Evolutionary conservation across 495 filamentous ascomycete genomes (phyloP), one percentile per base, ranked within the genome.

Genomic region (Articulospora tetracladia): DNA sequence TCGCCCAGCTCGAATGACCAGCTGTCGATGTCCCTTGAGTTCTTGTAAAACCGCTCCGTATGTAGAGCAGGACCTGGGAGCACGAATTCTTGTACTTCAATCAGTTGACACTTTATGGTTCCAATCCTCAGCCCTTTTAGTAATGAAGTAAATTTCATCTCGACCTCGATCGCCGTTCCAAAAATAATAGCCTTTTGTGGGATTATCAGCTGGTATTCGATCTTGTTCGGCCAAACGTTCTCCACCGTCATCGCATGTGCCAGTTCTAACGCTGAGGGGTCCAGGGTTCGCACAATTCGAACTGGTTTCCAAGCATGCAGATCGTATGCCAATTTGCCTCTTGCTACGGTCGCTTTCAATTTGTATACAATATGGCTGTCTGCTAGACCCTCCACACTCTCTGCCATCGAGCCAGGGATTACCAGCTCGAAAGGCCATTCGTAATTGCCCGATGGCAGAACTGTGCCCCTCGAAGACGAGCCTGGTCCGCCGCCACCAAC

Each of bases 151-250:
- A 98, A 83, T 46, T 84, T 79, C 71, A 97, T 91, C 57, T 93
- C 85, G 26, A 96, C 75, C 13, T 85, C 83, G 46, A 97, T 84
- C 19, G 79, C 79, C 17, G 90, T 95, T 36, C 94, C 94, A 64
- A 96, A 97, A 10, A 96, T 86, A 57, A 94, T 86, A 0, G 92
- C 93, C 68, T 95, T 96, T 55, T 87, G 90, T 1, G 94, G 93
- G 8, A 93, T 86, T 60, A 86, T 85, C 58, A 98, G 88, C 7
- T 88, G 89, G 70, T 98, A 98, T 68, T 94, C 86, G 66, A 97
- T 83, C 77, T 98, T 98, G 73, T 93, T 90, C 12, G 89, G 84
- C 94, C 94, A 98, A 57, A 94, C 83, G 67, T 96, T 96, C 71
- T 96, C 90, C 54, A 96, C 86, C n/a, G 87, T 92, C 90, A 93